Evolutionary conservation across 352 stramenopile species (phyloP), one percentile per base, ranked within the genome.

Genomic region (Phytophthora quininea): DNA sequence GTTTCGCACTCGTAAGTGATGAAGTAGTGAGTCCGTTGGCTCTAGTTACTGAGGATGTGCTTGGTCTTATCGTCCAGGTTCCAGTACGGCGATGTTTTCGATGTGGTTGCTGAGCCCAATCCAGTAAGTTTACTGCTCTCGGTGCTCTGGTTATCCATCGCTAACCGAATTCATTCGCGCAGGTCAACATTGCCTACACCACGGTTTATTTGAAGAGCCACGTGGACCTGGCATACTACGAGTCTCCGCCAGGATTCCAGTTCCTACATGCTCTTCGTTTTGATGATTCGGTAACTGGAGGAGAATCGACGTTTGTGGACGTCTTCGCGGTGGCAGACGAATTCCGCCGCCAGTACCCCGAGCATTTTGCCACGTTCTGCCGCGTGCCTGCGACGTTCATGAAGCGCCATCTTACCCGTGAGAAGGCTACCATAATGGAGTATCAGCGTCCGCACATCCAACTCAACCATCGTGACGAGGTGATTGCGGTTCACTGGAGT

Each of bases 111-210:
- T 0, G 88, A 96, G 54, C 82, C 88, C 29, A 87, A 92, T 19
- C 88, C 88, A 35, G 88, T 96, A 73, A 33, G 71, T 74, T 6
- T 8, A 57, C 9, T 46, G 46, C 0, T 43, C 9, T 12, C 31
- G 51, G 30, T 8, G 50, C 27, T 42, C 11, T 32, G 6, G 45
- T 55, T 19, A 27, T 8, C 56, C 27, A 11, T 43, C 5, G 27
- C 24, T 62, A 11, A 56, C 40, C 49, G n/a, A 32, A 37, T 3
- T 31, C 24, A 15, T 62, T 32, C 37, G 11, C 53, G 3, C 46
- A 96, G 88, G 82, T 98, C 10, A 99, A 99, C 71, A 97, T 98
- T 46, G 96, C 96, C 19, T 99, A 98, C 76, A 98, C 95, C 38
- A 92, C 84, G 8, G 66, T 90, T 37, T 82, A 84, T 29, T 71